These are phyloP conservation scores for Isabelozyma pseudorhagii DNA, from an alignment of 805 yeast genomes.

Conservation along the genomic window DNA sequence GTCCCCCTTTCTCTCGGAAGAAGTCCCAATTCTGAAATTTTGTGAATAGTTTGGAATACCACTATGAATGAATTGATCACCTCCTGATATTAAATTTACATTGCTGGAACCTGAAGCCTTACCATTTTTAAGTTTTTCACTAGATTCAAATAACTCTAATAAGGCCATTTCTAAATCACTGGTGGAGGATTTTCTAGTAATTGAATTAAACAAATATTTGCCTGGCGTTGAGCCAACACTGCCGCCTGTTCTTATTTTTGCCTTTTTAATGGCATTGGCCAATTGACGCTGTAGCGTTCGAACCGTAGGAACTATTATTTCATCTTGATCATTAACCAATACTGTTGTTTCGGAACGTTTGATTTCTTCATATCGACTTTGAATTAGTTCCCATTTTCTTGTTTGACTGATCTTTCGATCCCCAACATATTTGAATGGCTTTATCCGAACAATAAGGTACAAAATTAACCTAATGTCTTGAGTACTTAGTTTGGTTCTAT, in stretches of 20 bases:
- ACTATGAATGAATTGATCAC: not conserved
- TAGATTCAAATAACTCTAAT: constrained; percentile 25
- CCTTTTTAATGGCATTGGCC: constrained; percentile 29
- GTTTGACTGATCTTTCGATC: constrained; percentile 30
- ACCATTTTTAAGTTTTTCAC: constrained; percentile 28
- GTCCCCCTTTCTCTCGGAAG: not conserved
- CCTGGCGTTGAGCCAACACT: not conserved
- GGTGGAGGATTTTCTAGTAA: constrained; percentile 16
- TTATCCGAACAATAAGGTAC: constrained; percentile 24
- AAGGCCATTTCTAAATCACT: constrained; percentile 26
- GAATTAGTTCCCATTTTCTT: constrained; percentile 34
- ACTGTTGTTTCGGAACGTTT: constrained; percentile 6
- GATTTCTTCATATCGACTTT: constrained; percentile 16
- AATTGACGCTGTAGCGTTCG: constrained; percentile 35
- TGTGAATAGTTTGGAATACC: not conserved
- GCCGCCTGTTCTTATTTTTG: constrained; percentile 8
- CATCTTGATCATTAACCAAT: constrained; percentile 1
- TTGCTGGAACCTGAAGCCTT: constrained; percentile 8
- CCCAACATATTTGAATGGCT: constrained; percentile 37
- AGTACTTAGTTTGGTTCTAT: constrained; percentile 22
- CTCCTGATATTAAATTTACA: not conserved
- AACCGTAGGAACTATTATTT: constrained; percentile 28
- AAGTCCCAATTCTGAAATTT: not conserved
- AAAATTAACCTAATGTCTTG: constrained; percentile 28
- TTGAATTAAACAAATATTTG: constrained; percentile 8